Evolutionary conservation across 2,329 filamentous ascomycete species (phyloP).

Genomic region (Cyphellophora europaea): DNA sequence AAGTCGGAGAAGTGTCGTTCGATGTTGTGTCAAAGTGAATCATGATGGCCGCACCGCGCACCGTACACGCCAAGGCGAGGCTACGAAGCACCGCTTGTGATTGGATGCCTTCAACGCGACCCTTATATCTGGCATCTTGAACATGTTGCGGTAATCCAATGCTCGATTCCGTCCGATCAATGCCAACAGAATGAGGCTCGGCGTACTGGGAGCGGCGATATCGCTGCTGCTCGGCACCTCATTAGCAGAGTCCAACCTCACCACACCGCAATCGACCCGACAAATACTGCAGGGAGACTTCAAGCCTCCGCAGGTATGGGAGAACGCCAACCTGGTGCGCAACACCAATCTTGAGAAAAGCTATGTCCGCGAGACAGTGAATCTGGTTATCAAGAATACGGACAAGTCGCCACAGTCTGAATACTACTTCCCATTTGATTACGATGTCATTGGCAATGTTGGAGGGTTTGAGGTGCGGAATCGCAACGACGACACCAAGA

Average conservation of each 20-base stretch:
- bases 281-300: conserved; percentile 44
- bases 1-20: too few species aligned
- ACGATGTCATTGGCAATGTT: conserved; percentile 63
- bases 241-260: conserved; percentile 16
- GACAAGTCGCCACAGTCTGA: conserved; percentile 69
- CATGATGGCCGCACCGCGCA: too few species aligned
- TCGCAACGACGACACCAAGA: conserved; percentile 65
- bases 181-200: conserved; percentile 3
- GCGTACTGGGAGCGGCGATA: neutral
- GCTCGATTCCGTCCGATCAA: too few species aligned
- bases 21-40: too few species aligned
- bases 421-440: conserved; percentile 84
- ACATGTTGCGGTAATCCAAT: too few species aligned
- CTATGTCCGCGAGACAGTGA: conserved; percentile 81
- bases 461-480: conserved; percentile 88
- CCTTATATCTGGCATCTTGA: too few species aligned
- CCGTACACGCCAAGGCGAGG: too few species aligned
- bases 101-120: too few species aligned
- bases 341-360: conserved; percentile 88
- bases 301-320: conserved; percentile 81
- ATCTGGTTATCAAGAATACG: conserved; percentile 87
- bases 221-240: conserved; percentile 1
- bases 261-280: conserved; percentile 11
- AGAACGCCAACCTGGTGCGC: conserved; percentile 85
- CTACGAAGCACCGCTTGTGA: too few species aligned